Evolutionary conservation across 2,329 filamentous ascomycete species (phyloP).

Genomic region (Hymenotorrendiella dingleyae): DNA sequence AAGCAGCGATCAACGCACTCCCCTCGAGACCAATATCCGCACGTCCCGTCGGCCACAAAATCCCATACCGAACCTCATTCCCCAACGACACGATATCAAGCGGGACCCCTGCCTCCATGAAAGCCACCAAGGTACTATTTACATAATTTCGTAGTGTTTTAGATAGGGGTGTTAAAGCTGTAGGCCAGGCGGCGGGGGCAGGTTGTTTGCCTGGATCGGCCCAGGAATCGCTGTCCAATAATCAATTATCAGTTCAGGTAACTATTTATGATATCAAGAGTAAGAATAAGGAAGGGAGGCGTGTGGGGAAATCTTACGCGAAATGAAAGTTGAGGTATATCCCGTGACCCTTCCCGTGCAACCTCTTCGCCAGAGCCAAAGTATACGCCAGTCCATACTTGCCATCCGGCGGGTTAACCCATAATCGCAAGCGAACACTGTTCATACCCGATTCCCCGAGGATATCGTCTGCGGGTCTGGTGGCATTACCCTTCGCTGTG

Average conservation of each 20-base stretch:
- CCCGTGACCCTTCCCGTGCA: conserved; percentile 53
- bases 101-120: conserved; percentile 48
- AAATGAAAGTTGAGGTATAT: conserved; percentile 58
- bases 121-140: conserved; percentile 52
- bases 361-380: conserved; percentile 56
- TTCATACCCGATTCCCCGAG: conserved; percentile 58
- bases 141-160: conserved; percentile 65
- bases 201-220: conserved; percentile 60
- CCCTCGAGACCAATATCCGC: conserved; percentile 36
- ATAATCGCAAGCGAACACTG: conserved; percentile 62
- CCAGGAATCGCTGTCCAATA: conserved; percentile 52
- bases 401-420: conserved; percentile 61
- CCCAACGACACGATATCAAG: conserved; percentile 63
- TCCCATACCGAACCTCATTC: conserved; percentile 65
- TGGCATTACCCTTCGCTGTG: conserved; percentile 30
- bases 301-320: conserved; percentile 22
- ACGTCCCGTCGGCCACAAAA: conserved; percentile 60
- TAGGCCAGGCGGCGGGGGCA: conserved; percentile 59
- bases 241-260: neutral
- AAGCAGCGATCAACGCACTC: conserved; percentile 34
- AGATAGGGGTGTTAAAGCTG: conserved; percentile 48
- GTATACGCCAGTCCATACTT: conserved; percentile 66
- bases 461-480: conserved; percentile 53
- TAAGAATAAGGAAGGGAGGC: too few relatives aligned
- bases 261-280: too few relatives aligned